These are phyloP conservation scores for Neurospora sp. DNA, from an alignment of 495 filamentous ascomycete species.

Conservation along the genomic window DNA sequence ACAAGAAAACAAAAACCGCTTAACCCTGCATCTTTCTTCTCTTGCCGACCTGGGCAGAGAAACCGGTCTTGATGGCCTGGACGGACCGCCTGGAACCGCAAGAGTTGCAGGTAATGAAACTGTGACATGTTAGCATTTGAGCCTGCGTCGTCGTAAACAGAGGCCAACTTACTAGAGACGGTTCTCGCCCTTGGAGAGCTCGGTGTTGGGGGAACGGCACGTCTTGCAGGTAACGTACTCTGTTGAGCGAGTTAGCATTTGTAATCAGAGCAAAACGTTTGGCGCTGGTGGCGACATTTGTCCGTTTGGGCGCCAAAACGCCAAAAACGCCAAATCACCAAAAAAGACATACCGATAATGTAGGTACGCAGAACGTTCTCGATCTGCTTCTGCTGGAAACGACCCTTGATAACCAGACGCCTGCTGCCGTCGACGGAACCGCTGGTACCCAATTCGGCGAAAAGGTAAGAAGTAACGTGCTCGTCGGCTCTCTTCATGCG, in stretches of 20 bases:
- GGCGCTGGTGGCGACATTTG: background rate
- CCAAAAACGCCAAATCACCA: background rate
- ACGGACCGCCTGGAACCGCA: constrained; percentile 87
- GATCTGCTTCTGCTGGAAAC: constrained; percentile 97
- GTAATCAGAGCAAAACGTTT: background rate
- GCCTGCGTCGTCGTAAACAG: constrained; percentile 61
- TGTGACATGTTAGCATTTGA: constrained; percentile 4
- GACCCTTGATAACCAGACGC: constrained; percentile 94
- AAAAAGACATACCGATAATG: constrained; percentile 57
- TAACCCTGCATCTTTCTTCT: constrained; percentile 54
- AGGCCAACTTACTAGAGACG: constrained; percentile 44
- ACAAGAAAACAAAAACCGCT: constrained; percentile 1
- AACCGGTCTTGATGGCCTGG: constrained; percentile 98
- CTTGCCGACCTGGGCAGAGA: constrained; percentile 96
- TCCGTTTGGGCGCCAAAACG: background rate
- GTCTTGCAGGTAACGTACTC: constrained; percentile 99
- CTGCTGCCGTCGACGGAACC: constrained; percentile 87
- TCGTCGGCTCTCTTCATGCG: constrained; percentile 96
- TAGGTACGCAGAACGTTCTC: constrained; percentile 87
- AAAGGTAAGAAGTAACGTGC: constrained; percentile 92
- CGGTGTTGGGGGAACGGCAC: constrained; percentile 86
- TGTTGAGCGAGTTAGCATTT: constrained; percentile 25
- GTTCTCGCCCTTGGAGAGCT: constrained; percentile 97
- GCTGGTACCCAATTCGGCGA: constrained; percentile 94
- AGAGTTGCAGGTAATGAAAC: constrained; percentile 47